Base-by-base conservation (phyloP, 2,329 filamentous ascomycete genomes). In the Metarhizium sp. region DNA sequence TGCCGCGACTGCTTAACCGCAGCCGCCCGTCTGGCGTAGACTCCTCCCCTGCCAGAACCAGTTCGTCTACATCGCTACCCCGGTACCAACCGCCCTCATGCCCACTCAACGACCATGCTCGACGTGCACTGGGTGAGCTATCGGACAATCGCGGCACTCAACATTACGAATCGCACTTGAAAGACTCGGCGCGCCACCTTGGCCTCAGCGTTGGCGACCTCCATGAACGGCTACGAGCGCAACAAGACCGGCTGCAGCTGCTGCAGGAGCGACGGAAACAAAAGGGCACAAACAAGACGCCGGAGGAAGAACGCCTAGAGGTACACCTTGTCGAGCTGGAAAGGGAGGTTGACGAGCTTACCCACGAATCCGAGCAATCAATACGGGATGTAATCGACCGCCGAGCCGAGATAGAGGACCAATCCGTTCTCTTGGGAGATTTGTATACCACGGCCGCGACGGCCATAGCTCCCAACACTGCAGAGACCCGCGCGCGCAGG, bases 361-460 rank as follows among this genome's bases (percentile, higher is more conserved):
- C 78, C 1, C 62, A 66, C 8, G 66, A 70, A 4, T 73, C 75
- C 6, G 80, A 84, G 61, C 62, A 65, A 20, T 71, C 75, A 0
- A 65, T 80, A 34, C 74, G 80, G 13, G 63, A 71, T 40, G 65
- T 77, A 11, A 75, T 84, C 32, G 81, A 84, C 60, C 64, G 71
- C 52, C 72, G 70, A 54, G 73, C 71, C 46, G 75, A 75, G 58
- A 65, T 82, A 2, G 74, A 81, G 58, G 79, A 84, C 55, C 72
- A 78, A 51, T 64, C 62, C 43, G 64, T 61, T 6, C 67, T 78
- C 18, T 61, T 78, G 13, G 63, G 61, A 2, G 69, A 67, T 11
- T 64, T 76, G 45, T 62, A 66, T 53, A 67, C 67, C 36, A 60
- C 61, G 1, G 57, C 51, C 6, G 36, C 38, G 16, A 51, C 53